Percentiles rank a stretch among this genome's conserved stretches.
phyloP scores from a whole-genome alignment of 345 rosid genomes.

The Hibiscus syriacus region DNA sequence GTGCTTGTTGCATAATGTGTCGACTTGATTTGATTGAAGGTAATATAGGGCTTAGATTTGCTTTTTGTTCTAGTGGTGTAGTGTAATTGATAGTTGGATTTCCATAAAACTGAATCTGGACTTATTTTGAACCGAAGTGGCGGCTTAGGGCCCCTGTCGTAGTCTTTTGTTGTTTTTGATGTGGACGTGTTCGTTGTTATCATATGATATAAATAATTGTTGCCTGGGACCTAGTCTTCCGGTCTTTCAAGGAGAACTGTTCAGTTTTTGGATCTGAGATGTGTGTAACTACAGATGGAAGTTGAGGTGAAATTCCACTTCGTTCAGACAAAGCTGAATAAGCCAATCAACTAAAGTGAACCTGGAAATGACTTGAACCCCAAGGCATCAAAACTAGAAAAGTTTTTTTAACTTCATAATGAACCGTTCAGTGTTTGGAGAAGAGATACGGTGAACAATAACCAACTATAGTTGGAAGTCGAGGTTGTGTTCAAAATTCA shows the following conservation, averaged over 20 bases:
- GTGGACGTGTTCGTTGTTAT: not conserved
- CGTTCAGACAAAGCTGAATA: no score
- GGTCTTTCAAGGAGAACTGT: not conserved
- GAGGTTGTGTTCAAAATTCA: no score
- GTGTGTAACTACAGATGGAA: not conserved
- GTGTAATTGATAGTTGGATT: not conserved
- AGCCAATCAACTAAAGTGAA: no score
- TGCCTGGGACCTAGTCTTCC: not conserved
- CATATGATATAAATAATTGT: not conserved
- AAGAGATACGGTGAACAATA: no score
- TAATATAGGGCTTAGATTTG: not conserved
- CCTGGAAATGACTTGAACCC: no score
- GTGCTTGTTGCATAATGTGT: slow-evolving; percentile 4
- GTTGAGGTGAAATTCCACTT: not conserved
- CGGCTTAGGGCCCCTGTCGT: not conserved
- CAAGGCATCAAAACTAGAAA: no score
- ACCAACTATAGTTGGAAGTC: no score
- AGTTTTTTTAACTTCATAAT: no score
- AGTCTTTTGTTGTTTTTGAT: not conserved
- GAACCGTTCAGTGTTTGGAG: no score
- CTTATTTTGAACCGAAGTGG: not conserved
- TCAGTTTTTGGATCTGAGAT: not conserved
- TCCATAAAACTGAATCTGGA: not conserved
- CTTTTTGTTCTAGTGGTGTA: not conserved
- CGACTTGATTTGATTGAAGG: slow-evolving; percentile 14